phyloP scores from a whole-genome alignment of 2,329 filamentous ascomycete genomes.

The Xylaria sp. region DNA sequence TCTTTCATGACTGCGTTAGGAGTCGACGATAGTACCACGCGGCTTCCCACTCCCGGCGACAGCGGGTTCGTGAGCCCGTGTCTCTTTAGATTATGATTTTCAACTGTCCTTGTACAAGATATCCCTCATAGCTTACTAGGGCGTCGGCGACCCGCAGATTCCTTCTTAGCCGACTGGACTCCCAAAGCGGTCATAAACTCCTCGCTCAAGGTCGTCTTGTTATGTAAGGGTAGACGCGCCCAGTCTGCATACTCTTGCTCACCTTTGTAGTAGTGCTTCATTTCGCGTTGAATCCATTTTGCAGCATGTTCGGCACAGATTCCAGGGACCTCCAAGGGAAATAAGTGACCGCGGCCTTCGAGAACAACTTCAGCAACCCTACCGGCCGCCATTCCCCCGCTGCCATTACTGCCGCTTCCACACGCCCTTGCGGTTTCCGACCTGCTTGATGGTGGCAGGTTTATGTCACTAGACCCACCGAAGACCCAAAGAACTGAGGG shows the following conservation, averaged over 20 bases:
- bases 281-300: conserved; percentile 61
- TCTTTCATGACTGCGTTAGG: too few species aligned
- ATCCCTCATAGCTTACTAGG: too few species aligned
- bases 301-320: conserved; percentile 67
- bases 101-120: too few species aligned
- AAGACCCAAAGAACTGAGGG: conserved; percentile 74
- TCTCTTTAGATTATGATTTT: too few species aligned
- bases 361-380: conserved; percentile 70
- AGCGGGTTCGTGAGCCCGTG: too few species aligned
- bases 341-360: conserved; percentile 73
- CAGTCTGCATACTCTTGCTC: conserved; percentile 63
- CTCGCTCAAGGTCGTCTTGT: conserved; percentile 63
- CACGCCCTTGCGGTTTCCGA: conserved; percentile 69
- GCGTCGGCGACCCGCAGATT: too few species aligned
- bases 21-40: too few species aligned
- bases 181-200: conserved; percentile 62
- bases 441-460: too few species aligned
- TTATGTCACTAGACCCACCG: conserved; percentile 64
- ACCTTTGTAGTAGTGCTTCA: conserved; percentile 61
- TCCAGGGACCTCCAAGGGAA: conserved; percentile 79
- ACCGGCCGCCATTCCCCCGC: conserved; percentile 66
- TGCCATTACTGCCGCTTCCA: conserved; percentile 69
- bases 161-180: too few species aligned
- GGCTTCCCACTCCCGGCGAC: too few species aligned
- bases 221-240: conserved; percentile 52